A percentile compares a stretch with the other conserved stretches of the same genome.
Conservation (phyloP, 352 stramenopile genomes). For the Albugo candida region DNA sequence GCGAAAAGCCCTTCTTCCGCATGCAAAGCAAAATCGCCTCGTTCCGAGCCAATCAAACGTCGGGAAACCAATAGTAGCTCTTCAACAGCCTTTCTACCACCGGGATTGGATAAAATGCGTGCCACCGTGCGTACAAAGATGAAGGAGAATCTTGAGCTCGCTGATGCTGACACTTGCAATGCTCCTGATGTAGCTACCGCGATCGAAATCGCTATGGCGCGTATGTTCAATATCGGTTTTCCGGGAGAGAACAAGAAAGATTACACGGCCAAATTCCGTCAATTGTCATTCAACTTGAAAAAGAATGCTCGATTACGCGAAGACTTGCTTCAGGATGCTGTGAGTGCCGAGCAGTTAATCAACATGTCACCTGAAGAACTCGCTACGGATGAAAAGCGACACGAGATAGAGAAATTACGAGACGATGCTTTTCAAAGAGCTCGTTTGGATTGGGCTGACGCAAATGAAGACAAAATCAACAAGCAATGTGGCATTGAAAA, state of each 20-base stretch:
- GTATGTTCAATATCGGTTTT: conserved; percentile 41
- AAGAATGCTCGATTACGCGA: conserved; percentile 71
- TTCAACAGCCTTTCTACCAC: conserved; percentile 30
- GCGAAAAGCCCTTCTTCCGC: background rate
- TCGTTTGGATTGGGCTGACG: conserved; percentile 76
- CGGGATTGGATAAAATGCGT: conserved; percentile 49
- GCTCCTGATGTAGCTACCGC: conserved; percentile 27
- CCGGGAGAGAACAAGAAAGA: conserved; percentile 71
- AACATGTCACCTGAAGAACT: conserved; percentile 74
- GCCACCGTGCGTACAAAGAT: conserved; percentile 62
- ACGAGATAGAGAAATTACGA: conserved; percentile 63
- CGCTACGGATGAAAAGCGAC: conserved; percentile 68
- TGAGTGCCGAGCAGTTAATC: conserved; percentile 55
- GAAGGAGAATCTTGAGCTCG: conserved; percentile 36
- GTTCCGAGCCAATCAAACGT: background rate
- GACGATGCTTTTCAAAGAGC: conserved; percentile 72
- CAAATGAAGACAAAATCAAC: conserved; percentile 84
- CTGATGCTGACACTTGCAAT: conserved; percentile 16
- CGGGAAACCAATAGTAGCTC: conserved; percentile 2
- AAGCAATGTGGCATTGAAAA: conserved; percentile 73
- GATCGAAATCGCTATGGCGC: conserved; percentile 61
- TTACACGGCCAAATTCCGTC: conserved; percentile 75
- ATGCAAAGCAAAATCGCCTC: background rate
- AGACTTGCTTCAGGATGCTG: conserved; percentile 42
- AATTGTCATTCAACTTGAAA: conserved; percentile 83